Base-by-base conservation (phyloP, 1,284 basidiomycete species). In the Tremellales sp. region DNA sequence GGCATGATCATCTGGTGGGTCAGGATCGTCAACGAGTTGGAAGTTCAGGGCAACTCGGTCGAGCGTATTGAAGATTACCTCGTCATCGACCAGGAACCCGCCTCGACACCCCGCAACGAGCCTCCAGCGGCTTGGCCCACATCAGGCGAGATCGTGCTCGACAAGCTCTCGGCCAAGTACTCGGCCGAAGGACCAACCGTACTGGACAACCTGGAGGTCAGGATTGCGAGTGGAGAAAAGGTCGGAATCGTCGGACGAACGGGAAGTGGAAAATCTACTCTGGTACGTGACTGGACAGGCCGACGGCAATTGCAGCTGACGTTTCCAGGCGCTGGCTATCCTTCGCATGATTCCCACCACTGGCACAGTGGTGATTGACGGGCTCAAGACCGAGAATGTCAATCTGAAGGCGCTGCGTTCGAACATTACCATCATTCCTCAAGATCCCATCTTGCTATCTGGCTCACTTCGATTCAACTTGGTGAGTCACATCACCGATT, bases 381-480 rank as follows among this genome's bases (percentile, higher is more conserved):
- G 72, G 5, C 29, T 61, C 36, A 61, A 66, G 15, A 77, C 76
- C 8, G 58, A 62, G 44, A 58, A 75, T 15, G 67, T 86, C 62
- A 86, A 87, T 58, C 74, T 89, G 3, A 82, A 87, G 50, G 78
- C 78, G 8, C 61, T 79, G 13, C 67, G 80, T 31, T 59, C 58
- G 5, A 49, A 50, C 6, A 53, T 72, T 24, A 75, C 79, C 7
- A 80, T 80, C 52, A 80, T 81, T 45, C 82, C 81, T n/a, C 80
- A 81, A 61, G 79, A 80, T 79, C 85, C 87, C 53, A 57, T 70
- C 15, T 64, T 84, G 75, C 85, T 77, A 72, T 88, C 86, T 19
- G 88, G 89, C 27, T 87, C 86, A 2, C 71, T 92, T 40, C 81
- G 89, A 35, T 82, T 81, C 56, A 91, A 92, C 66, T 80, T 93